A percentile compares a stretch with the other conserved stretches of the same genome.
phyloP scores from a whole-genome alignment of 352 stramenopile genomes.

The Phytophthora chlamydospora region DNA sequence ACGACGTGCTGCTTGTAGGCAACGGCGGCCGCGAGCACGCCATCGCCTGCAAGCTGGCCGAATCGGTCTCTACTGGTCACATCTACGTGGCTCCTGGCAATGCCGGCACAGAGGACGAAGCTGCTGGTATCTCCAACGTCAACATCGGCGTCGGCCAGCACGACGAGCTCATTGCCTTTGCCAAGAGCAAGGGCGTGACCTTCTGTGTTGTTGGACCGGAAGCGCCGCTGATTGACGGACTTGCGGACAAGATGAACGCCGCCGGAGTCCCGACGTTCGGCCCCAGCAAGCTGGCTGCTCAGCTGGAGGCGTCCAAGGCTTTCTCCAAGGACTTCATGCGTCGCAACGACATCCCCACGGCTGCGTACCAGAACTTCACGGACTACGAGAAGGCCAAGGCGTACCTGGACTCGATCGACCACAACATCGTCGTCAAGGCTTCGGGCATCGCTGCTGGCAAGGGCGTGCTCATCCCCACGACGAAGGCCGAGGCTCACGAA shows the following conservation, averaged over 20 bases:
- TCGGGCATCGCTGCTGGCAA: slow-evolving; percentile 99
- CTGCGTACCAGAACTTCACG: slow-evolving; percentile 97
- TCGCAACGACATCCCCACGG: slow-evolving; percentile 97
- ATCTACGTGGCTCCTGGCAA: slow-evolving; percentile 94
- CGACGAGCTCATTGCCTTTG: slow-evolving; percentile 80
- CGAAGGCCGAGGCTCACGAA: slow-evolving; percentile 91
- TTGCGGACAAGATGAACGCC: slow-evolving; percentile 94
- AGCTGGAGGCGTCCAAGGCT: slow-evolving; percentile 98
- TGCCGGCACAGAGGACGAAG: slow-evolving; percentile 72
- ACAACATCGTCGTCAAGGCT: slow-evolving; percentile 98
- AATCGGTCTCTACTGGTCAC: slow-evolving; percentile 71
- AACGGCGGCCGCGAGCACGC: slow-evolving; percentile 94
- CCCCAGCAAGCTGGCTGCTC: slow-evolving; percentile 93
- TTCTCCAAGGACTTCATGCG: slow-evolving; percentile 99
- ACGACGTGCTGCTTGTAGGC: slow-evolving; percentile 93
- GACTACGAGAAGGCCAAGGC: slow-evolving; percentile 88
- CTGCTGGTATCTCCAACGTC: slow-evolving; percentile 79
- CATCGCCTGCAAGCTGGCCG: slow-evolving; percentile 94
- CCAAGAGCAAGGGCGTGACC: slow-evolving; percentile 89
- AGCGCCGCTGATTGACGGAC: slow-evolving; percentile 95
- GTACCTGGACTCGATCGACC: slow-evolving; percentile 94
- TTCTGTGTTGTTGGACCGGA: slow-evolving; percentile 98
- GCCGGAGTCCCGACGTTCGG: slow-evolving; percentile 96
- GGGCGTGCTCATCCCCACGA: slow-evolving; percentile 96
- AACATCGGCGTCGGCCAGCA: slow-evolving; percentile 64